Evolutionary conservation across 495 filamentous ascomycete genomes (phyloP), one percentile per base, ranked within the genome.

Genomic region (Penicillium cinerascens): DNA sequence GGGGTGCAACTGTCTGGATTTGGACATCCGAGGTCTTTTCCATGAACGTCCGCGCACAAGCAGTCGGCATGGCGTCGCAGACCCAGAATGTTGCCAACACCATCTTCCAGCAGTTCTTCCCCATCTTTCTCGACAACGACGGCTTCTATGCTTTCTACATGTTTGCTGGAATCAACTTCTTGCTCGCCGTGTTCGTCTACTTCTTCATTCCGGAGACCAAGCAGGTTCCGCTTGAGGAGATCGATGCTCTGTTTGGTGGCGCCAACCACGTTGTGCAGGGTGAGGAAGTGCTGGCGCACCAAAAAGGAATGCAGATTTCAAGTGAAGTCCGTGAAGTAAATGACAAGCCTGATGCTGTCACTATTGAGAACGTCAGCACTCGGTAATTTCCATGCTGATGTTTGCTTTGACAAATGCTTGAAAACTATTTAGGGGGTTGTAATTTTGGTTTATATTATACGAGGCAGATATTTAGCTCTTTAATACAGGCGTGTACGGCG

Each of bases 201-300:
- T 88, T 87, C 71, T 83, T 85, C 50, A 80, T 91, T 27, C 87
- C 86, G 0, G 86, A 89, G 73, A 89, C 86, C 2, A 89, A 88
- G 72, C 68, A 85, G 38, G 72, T 88, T 16, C 63, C 80, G 23
- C 73, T 87, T 6, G 83, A 87, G 64, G 82, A 86, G 56, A 86
- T 86, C 49, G 83, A 85, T 58, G 69, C 70, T 16, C 61, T 84
- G 26, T 85, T 85, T 44, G 79, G 79, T 46, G 79, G 80, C 20
- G 68, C 72, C 36, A 84, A 84, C 62, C 82, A 84, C 55, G 76
- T 80, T 44, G 72, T 71, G 35, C 77, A 78, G 47, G 80, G 81
- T 9, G 78, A 72, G 39, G 65, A 70, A 23, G 66, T 75, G 20
- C 52, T 73, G 21, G 44, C 55, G 15, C 46, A 58, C 22, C 62